Evolutionary conservation across 2,329 filamentous ascomycete species (phyloP).

Genomic region (Ophiostoma sp.): DNA sequence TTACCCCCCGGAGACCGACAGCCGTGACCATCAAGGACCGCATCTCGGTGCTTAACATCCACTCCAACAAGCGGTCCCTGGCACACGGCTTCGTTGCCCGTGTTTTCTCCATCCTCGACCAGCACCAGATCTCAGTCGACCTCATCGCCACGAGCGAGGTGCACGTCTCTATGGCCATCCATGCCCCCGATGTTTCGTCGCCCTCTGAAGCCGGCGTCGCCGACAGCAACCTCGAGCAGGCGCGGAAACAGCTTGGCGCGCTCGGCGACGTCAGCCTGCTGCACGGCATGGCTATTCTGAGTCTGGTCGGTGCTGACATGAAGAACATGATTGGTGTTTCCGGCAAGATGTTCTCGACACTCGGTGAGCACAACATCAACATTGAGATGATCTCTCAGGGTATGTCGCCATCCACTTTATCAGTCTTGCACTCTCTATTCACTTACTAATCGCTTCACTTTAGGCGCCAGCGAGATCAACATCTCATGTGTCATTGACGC

Average conservation of each 20-base stretch:
- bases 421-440: neutral
- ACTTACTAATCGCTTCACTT: neutral
- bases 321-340: conserved; percentile 96
- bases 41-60: conserved; percentile 95
- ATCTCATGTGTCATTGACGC: conserved; percentile 97
- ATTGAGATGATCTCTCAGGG: conserved; percentile 99
- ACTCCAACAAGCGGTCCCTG: conserved; percentile 94
- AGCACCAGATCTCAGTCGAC: conserved; percentile 85
- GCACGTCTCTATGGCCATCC: conserved; percentile 95
- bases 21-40: conserved; percentile 97
- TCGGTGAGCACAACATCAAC: conserved; percentile 92
- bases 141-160: conserved; percentile 96
- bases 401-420: conserved; percentile 44
- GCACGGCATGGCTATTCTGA: conserved; percentile 91
- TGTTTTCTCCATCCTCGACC: conserved; percentile 89
- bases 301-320: conserved; percentile 91
- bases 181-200: conserved; percentile 66
- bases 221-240: conserved; percentile 56
- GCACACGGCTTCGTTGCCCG: conserved; percentile 94
- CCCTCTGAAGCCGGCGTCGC: conserved; percentile 32
- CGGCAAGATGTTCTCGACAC: conserved; percentile 89
- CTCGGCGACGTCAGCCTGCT: conserved; percentile 91
- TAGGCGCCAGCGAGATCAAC: conserved; percentile 97
- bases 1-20: conserved; percentile 72
- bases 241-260: conserved; percentile 62